These are phyloP conservation scores for Penicillium coffeae DNA, from an alignment of 495 filamentous ascomycete species.

Conservation along the genomic window DNA sequence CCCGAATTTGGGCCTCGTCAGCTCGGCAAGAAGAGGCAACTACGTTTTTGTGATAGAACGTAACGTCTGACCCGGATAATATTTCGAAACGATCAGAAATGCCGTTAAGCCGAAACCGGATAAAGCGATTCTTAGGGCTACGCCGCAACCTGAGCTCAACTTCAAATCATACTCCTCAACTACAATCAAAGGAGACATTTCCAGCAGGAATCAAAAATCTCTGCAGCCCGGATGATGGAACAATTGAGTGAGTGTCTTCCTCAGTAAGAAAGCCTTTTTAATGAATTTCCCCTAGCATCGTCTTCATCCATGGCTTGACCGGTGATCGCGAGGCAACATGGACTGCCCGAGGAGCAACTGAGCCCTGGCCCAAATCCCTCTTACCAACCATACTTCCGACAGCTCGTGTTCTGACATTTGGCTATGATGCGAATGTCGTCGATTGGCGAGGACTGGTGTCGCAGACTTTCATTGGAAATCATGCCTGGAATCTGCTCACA, in stretches of 20 bases:
- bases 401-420: slow-evolving; percentile 26
- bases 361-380: slow-evolving; percentile 24
- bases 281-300: neutral
- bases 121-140: no score
- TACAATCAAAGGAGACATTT: neutral
- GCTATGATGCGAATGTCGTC: slow-evolving; percentile 27
- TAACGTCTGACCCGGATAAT: no score
- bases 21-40: no score
- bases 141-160: no score
- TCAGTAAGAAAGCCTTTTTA: no score
- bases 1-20: no score
- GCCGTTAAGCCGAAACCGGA: no score
- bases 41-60: no score
- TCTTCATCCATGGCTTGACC: slow-evolving; percentile 30
- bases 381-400: slow-evolving; percentile 13
- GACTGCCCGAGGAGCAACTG: slow-evolving; percentile 12
- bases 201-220: neutral
- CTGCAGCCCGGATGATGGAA: neutral
- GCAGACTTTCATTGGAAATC: neutral
- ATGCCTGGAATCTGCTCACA: slow-evolving; percentile 1
- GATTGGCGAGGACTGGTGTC: neutral
- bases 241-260: slow-evolving; percentile 1
- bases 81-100: no score
- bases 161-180: no score
- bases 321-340: slow-evolving; percentile 27